These are phyloP conservation scores for Colletotrichum sp. DNA, from an alignment of 2,329 filamentous ascomycete genomes.

Conservation along the genomic window DNA sequence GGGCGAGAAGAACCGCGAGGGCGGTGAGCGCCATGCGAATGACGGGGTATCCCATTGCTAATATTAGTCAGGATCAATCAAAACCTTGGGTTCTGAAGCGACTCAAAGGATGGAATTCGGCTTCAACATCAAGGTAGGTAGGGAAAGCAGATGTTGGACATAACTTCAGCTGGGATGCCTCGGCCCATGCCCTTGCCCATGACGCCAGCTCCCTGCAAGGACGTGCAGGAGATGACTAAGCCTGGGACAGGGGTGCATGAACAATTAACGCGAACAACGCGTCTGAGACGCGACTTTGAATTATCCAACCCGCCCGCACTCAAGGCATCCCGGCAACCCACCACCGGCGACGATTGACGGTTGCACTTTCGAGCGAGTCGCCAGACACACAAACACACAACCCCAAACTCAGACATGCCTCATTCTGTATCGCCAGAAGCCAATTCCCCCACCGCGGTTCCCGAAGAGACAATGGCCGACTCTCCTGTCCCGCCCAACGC, in stretches of 20 bases:
- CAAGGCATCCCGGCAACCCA: neutral
- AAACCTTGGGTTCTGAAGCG: neutral
- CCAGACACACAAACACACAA: neutral
- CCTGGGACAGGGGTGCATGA: rapidly evolving
- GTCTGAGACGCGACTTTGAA: neutral
- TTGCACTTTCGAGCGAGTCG: neutral
- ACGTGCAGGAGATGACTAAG: neutral
- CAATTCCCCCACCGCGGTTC: slow-evolving; percentile 29
- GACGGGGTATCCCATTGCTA: neutral
- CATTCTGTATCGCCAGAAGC: slow-evolving; percentile 45
- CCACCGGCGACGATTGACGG: neutral
- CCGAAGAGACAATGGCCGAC: slow-evolving; percentile 41
- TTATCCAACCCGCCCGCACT: neutral
- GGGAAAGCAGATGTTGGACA: neutral
- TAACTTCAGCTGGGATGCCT: neutral
- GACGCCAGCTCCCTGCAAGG: neutral
- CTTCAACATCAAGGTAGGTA: neutral
- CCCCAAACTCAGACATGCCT: slow-evolving; percentile 42
- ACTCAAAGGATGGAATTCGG: neutral
- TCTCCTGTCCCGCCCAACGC: slow-evolving; percentile 29
- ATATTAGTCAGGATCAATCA: neutral
- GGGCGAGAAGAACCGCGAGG: neutral
- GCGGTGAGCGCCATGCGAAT: neutral
- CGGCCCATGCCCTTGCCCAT: neutral
- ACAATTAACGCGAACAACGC: neutral